Base-by-base conservation (phyloP, 176 grass and related monocot genomes). In the Saccharum spontaneum region DNA sequence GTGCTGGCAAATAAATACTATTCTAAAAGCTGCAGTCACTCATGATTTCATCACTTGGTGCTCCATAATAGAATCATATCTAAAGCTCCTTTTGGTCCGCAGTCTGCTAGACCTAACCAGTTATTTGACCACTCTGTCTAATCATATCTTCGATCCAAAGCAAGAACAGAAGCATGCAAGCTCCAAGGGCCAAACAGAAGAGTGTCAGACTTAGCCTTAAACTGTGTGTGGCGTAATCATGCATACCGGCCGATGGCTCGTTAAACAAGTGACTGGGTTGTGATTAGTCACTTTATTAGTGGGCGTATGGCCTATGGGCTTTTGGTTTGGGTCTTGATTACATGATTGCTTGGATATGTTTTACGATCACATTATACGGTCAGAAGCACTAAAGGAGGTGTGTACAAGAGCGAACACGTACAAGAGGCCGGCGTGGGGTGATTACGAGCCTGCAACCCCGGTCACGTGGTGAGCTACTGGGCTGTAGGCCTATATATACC, bases 11-110 rank as follows among this genome's bases (percentile, higher is more conserved):
- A 67, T 79, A 22, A 44, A 73, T 36, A 66, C 15, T 72, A 52
- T 72, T 83, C 67, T 7, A 50, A 60, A 75, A 48, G 54, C 31
- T 65, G 43, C 11, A 50, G 7, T 11, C 38, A 34, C 62, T 85
- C 75, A 85, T 85, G 87, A 89, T 85, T 85, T 60, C 62, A 70
- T 80, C n/a, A 81, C 70, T 69, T 49, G 63, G 64, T 40, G 49
- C 48, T 64, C 70, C 61, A 39, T n/a, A 81, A 69, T 9, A 80
- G 22, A 76, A 61, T 81, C 79, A 38, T 73, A 79, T 65, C 57
- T 16, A 85, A 62, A 69, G 37, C 37, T 49, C 82, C 69, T 85
- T 89, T 85, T 45, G 31, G 31, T 70, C 28, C 28, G 28, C 28
- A 28, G 28, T 28, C 4, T 55, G 46, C 41, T n/a, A 39, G 81